Percentiles rank a stretch among this genome's conserved stretches.
phyloP scores from a whole-genome alignment of 228 moss, liverwort and hornwort genomes.

The Sphagnum fallax region DNA sequence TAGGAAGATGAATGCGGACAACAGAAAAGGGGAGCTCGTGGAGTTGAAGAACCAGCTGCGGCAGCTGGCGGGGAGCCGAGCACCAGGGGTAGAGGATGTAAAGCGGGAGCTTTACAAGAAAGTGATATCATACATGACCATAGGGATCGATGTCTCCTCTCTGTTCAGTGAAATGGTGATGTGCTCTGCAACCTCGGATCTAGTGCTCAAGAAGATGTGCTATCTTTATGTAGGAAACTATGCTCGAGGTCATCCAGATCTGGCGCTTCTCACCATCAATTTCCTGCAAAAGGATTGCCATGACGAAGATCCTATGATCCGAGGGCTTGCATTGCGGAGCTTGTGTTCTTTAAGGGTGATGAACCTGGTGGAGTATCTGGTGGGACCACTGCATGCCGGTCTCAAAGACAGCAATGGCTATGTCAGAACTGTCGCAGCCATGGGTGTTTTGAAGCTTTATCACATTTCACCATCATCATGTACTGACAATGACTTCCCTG shows the following conservation, averaged over 20 bases:
- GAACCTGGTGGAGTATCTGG: conserved; percentile 87
- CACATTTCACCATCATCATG: conserved; percentile 84
- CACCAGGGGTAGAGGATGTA: conserved; percentile 77
- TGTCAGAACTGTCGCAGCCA: conserved; percentile 91
- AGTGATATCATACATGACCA: conserved; percentile 94
- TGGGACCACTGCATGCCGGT: conserved; percentile 73
- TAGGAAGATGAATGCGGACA: conserved; percentile 55
- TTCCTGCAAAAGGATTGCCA: conserved; percentile 98
- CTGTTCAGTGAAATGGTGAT: conserved; percentile 97
- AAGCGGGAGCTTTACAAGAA: conserved; percentile 97
- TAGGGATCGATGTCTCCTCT: conserved; percentile 93
- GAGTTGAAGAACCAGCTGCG: conserved; percentile 88
- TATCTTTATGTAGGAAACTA: conserved; percentile 98
- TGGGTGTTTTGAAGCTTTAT: conserved; percentile 93
- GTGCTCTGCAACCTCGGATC: conserved; percentile 95
- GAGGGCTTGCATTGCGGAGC: conserved; percentile 80
- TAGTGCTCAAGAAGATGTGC: conserved; percentile 97
- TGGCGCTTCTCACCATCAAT: conserved; percentile 95
- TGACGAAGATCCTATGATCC: conserved; percentile 97
- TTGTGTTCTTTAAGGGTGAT: conserved; percentile 89
- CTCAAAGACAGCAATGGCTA: conserved; percentile 86
- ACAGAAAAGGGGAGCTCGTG: conserved; percentile 91
- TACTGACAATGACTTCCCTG: conserved; percentile 79
- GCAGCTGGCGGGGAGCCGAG: conserved; percentile 92
- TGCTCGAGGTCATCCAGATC: conserved; percentile 88